Conservation (phyloP, 306 rosid genomes). For the Cucumis hystrix region DNA sequence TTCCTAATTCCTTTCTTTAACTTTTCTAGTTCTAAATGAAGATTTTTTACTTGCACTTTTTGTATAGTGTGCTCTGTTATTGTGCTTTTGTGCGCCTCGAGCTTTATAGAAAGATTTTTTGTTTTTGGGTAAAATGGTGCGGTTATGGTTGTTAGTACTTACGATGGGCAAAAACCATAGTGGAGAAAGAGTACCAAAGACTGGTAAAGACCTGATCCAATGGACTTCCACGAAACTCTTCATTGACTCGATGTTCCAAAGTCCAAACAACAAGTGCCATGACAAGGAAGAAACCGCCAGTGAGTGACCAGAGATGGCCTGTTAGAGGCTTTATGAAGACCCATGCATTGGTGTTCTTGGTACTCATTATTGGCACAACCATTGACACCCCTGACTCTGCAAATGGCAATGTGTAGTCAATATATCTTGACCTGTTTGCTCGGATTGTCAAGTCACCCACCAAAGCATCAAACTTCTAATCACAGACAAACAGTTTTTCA, state of each 20-base stretch:
- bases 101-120: too few species aligned
- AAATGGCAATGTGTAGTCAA: slow-evolving; percentile 33
- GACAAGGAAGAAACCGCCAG: slow-evolving; percentile 16
- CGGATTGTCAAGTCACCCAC: slow-evolving; percentile 26
- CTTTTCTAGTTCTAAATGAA: too few species aligned
- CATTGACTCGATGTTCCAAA: slow-evolving; percentile 28
- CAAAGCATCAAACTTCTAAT: slow-evolving; percentile 20
- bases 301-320: slow-evolving; percentile 17
- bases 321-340: slow-evolving; percentile 29
- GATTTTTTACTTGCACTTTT: too few species aligned
- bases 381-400: slow-evolving; percentile 19
- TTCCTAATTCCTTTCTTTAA: too few species aligned
- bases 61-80: too few species aligned
- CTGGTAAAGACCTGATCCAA: slow-evolving; percentile 22
- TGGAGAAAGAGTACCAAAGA: slow-evolving; percentile 58
- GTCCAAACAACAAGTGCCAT: slow-evolving; percentile 29
- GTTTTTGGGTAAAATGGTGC: too few species aligned
- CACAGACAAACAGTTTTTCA: too few species aligned
- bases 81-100: too few species aligned
- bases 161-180: slow-evolving; percentile 41
- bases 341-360: slow-evolving; percentile 12
- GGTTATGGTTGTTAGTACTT: slow-evolving; percentile 11
- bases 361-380: slow-evolving; percentile 18
- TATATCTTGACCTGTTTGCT: slow-evolving; percentile 9
- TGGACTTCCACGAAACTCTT: slow-evolving; percentile 21